Percentiles rank a stretch among this genome's conserved stretches.
Conservation (phyloP, 208 protist genomes). For the Leishmania tropica region DNA sequence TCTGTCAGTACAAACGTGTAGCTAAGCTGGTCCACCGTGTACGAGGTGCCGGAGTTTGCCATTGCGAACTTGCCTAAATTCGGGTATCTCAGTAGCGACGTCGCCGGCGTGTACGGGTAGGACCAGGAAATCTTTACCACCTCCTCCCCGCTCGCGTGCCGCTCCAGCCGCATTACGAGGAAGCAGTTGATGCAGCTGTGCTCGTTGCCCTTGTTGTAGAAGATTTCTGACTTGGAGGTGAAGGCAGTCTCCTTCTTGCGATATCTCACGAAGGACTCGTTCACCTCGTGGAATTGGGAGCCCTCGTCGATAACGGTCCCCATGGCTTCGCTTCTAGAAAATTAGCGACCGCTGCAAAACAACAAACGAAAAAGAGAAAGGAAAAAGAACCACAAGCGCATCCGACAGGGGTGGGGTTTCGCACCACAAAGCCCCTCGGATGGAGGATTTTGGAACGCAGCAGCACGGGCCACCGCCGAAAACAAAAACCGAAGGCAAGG, state of each 20-base stretch:
- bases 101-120: constrained; percentile 42
- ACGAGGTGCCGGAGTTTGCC: constrained; percentile 51
- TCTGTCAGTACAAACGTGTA: constrained; percentile 86
- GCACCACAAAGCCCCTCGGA: not conserved
- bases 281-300: constrained; percentile 38
- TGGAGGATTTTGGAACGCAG: not conserved
- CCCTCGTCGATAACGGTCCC: constrained; percentile 19
- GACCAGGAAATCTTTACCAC: constrained; percentile 55
- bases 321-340: constrained; percentile 18
- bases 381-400: not conserved
- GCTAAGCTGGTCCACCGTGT: constrained; percentile 54
- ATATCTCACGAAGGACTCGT: constrained; percentile 42
- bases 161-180: constrained; percentile 40
- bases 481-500: too few species aligned
- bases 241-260: constrained; percentile 43
- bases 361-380: not conserved
- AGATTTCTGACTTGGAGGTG: constrained; percentile 42
- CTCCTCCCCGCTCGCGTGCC: constrained; percentile 16
- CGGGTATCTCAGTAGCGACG: constrained; percentile 46
- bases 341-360: not conserved
- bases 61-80: constrained; percentile 68
- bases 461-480: not conserved
- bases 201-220: constrained; percentile 62
- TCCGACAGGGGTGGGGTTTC: not conserved
- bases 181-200: constrained; percentile 62